Evolutionary conservation across 2,329 filamentous ascomycete species (phyloP).

Genomic region (Neofusicoccum cordaticola): DNA sequence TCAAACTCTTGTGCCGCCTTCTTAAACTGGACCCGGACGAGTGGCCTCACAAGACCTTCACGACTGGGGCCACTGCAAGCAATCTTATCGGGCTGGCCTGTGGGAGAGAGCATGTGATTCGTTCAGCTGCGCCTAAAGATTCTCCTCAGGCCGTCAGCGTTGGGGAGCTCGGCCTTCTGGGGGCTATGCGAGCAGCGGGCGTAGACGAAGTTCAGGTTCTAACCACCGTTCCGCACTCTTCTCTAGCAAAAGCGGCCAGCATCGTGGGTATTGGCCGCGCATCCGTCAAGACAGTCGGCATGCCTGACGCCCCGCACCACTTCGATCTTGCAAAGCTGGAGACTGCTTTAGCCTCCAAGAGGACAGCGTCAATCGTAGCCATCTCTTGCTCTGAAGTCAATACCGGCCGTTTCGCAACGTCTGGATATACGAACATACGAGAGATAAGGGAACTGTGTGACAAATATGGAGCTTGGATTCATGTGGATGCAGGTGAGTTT

Average conservation of each 20-base stretch:
- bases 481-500: slow-evolving; percentile 71
- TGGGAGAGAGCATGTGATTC: slow-evolving; percentile 67
- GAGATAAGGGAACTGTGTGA: slow-evolving; percentile 69
- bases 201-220: slow-evolving; percentile 71
- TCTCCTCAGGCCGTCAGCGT: slow-evolving; percentile 42
- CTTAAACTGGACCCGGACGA: slow-evolving; percentile 55
- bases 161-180: slow-evolving; percentile 67
- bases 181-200: slow-evolving; percentile 62
- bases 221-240: slow-evolving; percentile 80
- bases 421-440: slow-evolving; percentile 55
- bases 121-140: slow-evolving; percentile 41
- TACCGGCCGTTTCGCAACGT: slow-evolving; percentile 74
- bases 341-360: slow-evolving; percentile 51
- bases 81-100: slow-evolving; percentile 65
- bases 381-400: slow-evolving; percentile 91
- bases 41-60: slow-evolving; percentile 76
- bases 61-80: slow-evolving; percentile 68
- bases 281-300: slow-evolving; percentile 61
- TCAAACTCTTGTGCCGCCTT: slow-evolving; percentile 67
- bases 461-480: slow-evolving; percentile 75
- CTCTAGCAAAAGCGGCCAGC: slow-evolving; percentile 77
- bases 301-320: slow-evolving; percentile 59
- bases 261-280: slow-evolving; percentile 73
- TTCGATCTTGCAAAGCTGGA: slow-evolving; percentile 68
- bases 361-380: slow-evolving; percentile 69